phyloP scores from a whole-genome alignment of 768 basidiomycete genomes.

The Hebeloma cylindrosporum region DNA sequence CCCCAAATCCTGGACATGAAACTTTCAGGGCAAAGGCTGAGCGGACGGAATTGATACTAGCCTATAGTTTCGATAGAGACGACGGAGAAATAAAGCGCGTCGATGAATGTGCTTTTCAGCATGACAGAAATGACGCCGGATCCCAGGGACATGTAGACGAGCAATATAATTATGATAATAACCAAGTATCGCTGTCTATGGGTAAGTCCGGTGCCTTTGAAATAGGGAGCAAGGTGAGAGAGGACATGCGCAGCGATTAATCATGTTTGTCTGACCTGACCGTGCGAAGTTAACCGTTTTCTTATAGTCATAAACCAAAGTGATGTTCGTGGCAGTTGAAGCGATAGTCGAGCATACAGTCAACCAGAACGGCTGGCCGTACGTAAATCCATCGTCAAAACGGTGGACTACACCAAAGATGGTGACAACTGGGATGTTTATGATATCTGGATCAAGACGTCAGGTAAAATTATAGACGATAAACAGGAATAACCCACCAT shows the following conservation, averaged over 20 bases:
- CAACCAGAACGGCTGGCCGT: constrained; percentile 73
- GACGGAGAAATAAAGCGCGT: constrained; percentile 77
- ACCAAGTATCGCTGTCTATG: constrained; percentile 78
- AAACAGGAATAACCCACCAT: constrained; percentile 49
- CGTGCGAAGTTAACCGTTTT: constrained; percentile 60
- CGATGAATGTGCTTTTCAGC: constrained; percentile 60
- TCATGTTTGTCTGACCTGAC: constrained; percentile 50
- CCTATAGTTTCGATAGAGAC: constrained; percentile 71
- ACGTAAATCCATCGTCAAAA: constrained; percentile 66
- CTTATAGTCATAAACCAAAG: constrained; percentile 61
- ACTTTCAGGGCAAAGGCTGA: too few species aligned
- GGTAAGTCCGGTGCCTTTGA: constrained; percentile 73
- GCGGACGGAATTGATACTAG: constrained; percentile 15
- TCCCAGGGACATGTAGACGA: constrained; percentile 74
- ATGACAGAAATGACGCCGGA: constrained; percentile 57
- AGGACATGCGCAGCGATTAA: neutral
- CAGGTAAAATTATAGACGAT: too few species aligned
- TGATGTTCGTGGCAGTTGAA: constrained; percentile 65
- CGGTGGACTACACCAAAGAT: constrained; percentile 62
- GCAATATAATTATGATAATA: constrained; percentile 72
- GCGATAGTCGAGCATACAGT: constrained; percentile 72
- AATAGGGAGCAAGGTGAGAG: neutral
- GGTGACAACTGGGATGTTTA: constrained; percentile 61
- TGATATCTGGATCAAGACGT: constrained; percentile 48
- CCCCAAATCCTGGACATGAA: constrained; percentile 62